Percentiles rank a stretch among this genome's conserved stretches.
Evolutionary conservation across 2,329 filamentous ascomycete species (phyloP).

Genomic region (Thelonectria discophora): DNA sequence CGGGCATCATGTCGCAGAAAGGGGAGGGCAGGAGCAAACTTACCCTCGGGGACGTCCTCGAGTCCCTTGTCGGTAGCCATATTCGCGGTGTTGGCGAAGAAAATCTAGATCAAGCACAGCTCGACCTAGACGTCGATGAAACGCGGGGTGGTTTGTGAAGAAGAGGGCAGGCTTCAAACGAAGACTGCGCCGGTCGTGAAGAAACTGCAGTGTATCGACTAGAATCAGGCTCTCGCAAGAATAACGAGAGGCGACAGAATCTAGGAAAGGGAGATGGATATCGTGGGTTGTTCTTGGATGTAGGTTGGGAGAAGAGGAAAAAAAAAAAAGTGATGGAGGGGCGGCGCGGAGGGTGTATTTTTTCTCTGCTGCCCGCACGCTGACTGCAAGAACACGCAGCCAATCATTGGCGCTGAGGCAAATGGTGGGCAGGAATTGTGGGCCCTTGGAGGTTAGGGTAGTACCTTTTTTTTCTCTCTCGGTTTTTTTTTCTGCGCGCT

Average conservation of each 20-base stretch:
- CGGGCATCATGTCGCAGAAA: constrained; percentile 12
- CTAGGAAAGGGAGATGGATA: constrained; percentile 51
- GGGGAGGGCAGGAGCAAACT: constrained; percentile 52
- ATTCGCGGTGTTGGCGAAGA: constrained; percentile 74
- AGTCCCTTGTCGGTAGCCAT: constrained; percentile 99
- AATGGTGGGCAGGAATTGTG: constrained; percentile 26
- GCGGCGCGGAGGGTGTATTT: constrained; percentile 48
- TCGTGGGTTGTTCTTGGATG: constrained; percentile 46
- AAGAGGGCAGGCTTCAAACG: constrained; percentile 50
- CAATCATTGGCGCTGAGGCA: constrained; percentile 36
- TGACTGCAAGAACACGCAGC: constrained; percentile 41
- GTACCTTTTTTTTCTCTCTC: constrained; percentile 25
- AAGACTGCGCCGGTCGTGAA: constrained; percentile 47
- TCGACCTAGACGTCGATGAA: constrained; percentile 70
- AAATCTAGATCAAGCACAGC: constrained; percentile 79
- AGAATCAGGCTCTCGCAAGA: constrained; percentile 61
- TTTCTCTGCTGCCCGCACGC: constrained; percentile 45
- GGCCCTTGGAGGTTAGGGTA: constrained; percentile 41
- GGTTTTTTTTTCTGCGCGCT: neutral
- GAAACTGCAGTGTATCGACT: constrained; percentile 48
- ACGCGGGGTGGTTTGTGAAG: constrained; percentile 50
- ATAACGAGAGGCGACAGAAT: constrained; percentile 53
- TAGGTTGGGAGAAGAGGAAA: constrained; percentile 47
- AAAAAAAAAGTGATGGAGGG: constrained; percentile 54
- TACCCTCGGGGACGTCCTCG: constrained; percentile 96